phyloP scores from a whole-genome alignment of 1,284 basidiomycete genomes.

The Boletus hoseneyae region DNA sequence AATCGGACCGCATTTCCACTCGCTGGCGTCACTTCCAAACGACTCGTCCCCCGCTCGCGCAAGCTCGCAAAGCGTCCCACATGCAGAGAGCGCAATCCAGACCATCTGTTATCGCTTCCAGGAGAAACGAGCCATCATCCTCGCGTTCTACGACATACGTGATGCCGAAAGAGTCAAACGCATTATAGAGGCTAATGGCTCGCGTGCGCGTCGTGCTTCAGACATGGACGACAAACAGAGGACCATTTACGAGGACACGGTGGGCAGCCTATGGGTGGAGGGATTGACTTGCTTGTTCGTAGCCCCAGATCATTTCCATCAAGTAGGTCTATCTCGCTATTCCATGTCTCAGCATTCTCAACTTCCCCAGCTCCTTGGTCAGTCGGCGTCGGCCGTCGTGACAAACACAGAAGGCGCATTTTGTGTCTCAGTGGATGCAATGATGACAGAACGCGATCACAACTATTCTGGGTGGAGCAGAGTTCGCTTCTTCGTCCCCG shows the following conservation, averaged over 20 bases:
- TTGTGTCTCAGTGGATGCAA: conserved; percentile 35
- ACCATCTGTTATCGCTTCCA: conserved; percentile 52
- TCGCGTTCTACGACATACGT: conserved; percentile 63
- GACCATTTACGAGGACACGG: conserved; percentile 20
- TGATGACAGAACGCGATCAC: conserved; percentile 20
- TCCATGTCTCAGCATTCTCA: conserved; percentile 2
- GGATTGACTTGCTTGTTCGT: conserved; percentile 32
- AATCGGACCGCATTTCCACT: conserved; percentile 32
- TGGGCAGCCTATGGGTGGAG: conserved; percentile 20
- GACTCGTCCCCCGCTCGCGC: conserved; percentile 11
- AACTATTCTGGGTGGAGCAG: conserved; percentile 21
- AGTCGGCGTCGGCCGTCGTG: conserved; percentile 36
- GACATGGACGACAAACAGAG: conserved; percentile 24
- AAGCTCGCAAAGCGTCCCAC: conserved; percentile 9
- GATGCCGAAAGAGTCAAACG: conserved; percentile 48
- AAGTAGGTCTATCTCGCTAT: conserved; percentile 19
- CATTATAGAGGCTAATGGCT: conserved; percentile 36
- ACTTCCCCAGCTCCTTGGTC: conserved; percentile 39
- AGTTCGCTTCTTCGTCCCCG: conserved; percentile 26
- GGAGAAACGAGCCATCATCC: conserved; percentile 47
- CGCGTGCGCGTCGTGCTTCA: conserved; percentile 17
- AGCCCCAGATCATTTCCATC: conserved; percentile 28
- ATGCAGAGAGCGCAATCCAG: conserved; percentile 36
- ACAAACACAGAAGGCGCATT: conserved; percentile 42
- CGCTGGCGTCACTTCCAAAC: conserved; percentile 19